These are phyloP conservation scores for Raphanus raphanistrum DNA, from an alignment of 345 rosid species.

Conservation along the genomic window DNA sequence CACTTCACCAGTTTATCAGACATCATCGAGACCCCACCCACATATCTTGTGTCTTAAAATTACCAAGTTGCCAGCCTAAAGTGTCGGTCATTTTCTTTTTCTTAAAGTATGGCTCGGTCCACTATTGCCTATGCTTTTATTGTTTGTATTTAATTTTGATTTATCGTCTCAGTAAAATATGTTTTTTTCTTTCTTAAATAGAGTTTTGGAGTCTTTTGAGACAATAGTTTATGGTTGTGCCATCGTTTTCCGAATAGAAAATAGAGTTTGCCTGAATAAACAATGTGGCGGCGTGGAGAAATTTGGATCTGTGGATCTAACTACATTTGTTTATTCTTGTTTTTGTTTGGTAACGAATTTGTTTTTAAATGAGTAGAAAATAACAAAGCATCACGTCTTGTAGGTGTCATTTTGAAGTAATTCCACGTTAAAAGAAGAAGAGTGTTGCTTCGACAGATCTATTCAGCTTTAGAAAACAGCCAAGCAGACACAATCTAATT, in stretches of 20 bases:
- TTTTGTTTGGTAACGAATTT: neutral
- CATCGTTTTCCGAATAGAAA: neutral
- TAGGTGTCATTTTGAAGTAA: slow-evolving; percentile 31
- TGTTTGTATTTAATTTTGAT: slow-evolving; percentile 4
- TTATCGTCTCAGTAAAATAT: neutral
- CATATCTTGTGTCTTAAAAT: neutral
- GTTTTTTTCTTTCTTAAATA: neutral
- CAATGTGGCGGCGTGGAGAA: slow-evolving; percentile 39
- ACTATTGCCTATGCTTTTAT: slow-evolving; percentile 29
- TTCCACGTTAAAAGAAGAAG: neutral
- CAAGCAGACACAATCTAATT: slow-evolving; percentile 32
- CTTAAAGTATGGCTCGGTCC: slow-evolving; percentile 36
- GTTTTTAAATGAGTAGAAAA: neutral
- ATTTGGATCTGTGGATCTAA: slow-evolving; percentile 34
- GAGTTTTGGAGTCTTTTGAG: slow-evolving; percentile 25
- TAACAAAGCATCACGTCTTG: slow-evolving; percentile 22
- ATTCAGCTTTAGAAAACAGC: slow-evolving; percentile 21
- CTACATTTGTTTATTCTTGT: slow-evolving; percentile 23
- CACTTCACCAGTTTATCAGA: slow-evolving; percentile 18
- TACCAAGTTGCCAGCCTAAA: slow-evolving; percentile 13
- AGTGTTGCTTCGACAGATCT: slow-evolving; percentile 24
- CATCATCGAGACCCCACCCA: slow-evolving; percentile 32
- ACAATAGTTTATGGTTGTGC: slow-evolving; percentile 26
- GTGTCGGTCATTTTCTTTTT: slow-evolving; percentile 36
- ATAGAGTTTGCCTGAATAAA: slow-evolving; percentile 18